These are phyloP conservation scores for Wallacemonas sp. DNA, from an alignment of 208 protist genomes.

Conservation along the genomic window DNA sequence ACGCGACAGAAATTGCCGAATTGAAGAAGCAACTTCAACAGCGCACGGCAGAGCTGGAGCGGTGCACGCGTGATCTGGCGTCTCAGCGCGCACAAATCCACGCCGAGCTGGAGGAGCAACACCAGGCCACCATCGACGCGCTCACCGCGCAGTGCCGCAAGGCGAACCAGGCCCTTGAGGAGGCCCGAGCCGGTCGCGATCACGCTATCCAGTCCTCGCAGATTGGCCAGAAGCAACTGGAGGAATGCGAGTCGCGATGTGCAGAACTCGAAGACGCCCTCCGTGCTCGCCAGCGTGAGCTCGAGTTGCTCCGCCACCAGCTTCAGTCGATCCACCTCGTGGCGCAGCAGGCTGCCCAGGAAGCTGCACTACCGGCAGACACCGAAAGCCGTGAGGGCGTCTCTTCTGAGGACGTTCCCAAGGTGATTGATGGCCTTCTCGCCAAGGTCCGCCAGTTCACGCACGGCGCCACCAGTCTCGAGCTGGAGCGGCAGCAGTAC, in stretches of 20 bases:
- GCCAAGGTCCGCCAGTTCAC: conserved; percentile 33
- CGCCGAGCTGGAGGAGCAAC: conserved; percentile 16
- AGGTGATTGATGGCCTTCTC: conserved; percentile 41
- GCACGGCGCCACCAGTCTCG: conserved; percentile 30
- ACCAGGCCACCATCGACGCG: conserved; percentile 18
- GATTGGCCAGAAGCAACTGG: conserved; percentile 30
- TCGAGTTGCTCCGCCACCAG: conserved; percentile 32
- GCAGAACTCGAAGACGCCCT: conserved; percentile 25
- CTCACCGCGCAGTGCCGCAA: conserved; percentile 32
- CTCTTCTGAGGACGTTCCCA: conserved; percentile 32
- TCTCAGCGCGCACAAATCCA: not conserved
- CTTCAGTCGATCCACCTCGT: conserved; percentile 32
- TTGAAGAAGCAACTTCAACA: conserved; percentile 49
- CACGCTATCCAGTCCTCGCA: conserved; percentile 36
- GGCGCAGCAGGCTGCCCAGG: conserved; percentile 30
- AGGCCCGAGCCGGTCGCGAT: conserved; percentile 52
- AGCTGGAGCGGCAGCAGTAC: conserved; percentile 36
- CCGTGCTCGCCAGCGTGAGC: conserved; percentile 21
- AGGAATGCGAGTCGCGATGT: conserved; percentile 26
- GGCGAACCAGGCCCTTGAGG: conserved; percentile 37
- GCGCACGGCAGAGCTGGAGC: conserved; percentile 38
- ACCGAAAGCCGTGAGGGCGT: no score
- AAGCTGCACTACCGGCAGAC: conserved; percentile 40
- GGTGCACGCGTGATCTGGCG: conserved; percentile 22
- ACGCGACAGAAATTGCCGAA: conserved; percentile 33